A percentile compares a stretch with the other conserved stretches of the same genome.
Conservation (phyloP, 164 flowering plant species). For the Brasenia schreberi region DNA sequence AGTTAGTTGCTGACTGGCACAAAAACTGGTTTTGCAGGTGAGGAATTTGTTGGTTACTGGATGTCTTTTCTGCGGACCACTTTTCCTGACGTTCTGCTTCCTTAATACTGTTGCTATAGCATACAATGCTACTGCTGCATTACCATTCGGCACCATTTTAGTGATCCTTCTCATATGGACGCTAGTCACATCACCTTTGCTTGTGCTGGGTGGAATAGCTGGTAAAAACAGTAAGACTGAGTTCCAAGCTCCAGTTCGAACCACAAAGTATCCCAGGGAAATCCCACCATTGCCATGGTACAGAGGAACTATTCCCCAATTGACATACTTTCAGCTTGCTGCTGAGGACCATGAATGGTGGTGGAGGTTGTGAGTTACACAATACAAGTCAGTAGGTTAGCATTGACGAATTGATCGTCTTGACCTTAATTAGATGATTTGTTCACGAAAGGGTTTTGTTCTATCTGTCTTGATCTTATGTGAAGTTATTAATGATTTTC, state of each 20-base stretch:
- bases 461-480: too few relatives aligned
- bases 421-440: too few relatives aligned
- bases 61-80: conserved; percentile 33
- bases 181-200: conserved; percentile 29
- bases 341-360: conserved; percentile 42
- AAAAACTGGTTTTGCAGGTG: conserved; percentile 13
- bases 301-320: conserved; percentile 22
- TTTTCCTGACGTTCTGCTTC: conserved; percentile 30
- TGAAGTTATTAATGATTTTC: too few relatives aligned
- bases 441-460: too few relatives aligned
- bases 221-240: conserved; percentile 32
- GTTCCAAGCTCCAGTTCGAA: conserved; percentile 34
- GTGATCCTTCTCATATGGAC: conserved; percentile 34
- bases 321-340: conserved; percentile 34
- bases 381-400: too few relatives aligned
- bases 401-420: too few relatives aligned
- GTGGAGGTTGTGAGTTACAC: conserved; percentile 21
- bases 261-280: conserved; percentile 32
- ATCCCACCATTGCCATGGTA: conserved; percentile 33
- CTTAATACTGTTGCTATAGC: conserved; percentile 32
- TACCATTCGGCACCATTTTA: conserved; percentile 30
- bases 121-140: conserved; percentile 32
- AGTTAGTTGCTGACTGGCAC: too few relatives aligned
- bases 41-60: conserved; percentile 30
- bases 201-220: conserved; percentile 35